Evolutionary conservation across 139 green algal species (phyloP).

Genomic region (Tetraselmis chui): DNA sequence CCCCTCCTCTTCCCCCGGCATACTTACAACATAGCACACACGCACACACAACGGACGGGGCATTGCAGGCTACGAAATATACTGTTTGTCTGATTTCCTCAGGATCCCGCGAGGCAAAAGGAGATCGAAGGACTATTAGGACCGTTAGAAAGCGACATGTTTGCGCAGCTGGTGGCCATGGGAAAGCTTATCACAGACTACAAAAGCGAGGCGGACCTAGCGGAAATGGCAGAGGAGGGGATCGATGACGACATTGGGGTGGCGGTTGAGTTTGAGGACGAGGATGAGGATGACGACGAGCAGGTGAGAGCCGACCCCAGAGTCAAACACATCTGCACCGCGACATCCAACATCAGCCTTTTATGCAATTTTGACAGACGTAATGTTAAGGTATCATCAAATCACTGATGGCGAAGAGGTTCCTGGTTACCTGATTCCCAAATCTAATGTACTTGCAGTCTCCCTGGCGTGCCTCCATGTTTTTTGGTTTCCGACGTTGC

Average conservation of each 20-base stretch:
- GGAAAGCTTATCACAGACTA: conserved; percentile 92
- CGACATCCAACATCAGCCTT: too few relatives aligned
- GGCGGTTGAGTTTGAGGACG: conserved; percentile 85
- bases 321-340: too few relatives aligned
- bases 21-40: too few relatives aligned
- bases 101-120: conserved; percentile 69
- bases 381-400: too few relatives aligned
- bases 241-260: conserved; percentile 92
- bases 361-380: too few relatives aligned
- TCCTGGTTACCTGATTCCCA: too few relatives aligned
- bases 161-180: conserved; percentile 78
- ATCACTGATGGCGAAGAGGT: too few relatives aligned
- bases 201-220: conserved; percentile 16
- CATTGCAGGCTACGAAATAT: not conserved
- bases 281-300: conserved; percentile 75
- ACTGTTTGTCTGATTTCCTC: not conserved
- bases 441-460: too few relatives aligned
- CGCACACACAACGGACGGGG: too few relatives aligned
- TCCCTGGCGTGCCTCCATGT: too few relatives aligned
- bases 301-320: conserved; percentile 25
- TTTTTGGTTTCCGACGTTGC: too few relatives aligned
- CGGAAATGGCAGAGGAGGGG: conserved; percentile 26
- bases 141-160: conserved; percentile 60
- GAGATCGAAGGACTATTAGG: conserved; percentile 71
- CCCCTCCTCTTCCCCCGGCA: too few relatives aligned